Base-by-base conservation (phyloP, 1,284 basidiomycete genomes). In the Inonotus hispidus region DNA sequence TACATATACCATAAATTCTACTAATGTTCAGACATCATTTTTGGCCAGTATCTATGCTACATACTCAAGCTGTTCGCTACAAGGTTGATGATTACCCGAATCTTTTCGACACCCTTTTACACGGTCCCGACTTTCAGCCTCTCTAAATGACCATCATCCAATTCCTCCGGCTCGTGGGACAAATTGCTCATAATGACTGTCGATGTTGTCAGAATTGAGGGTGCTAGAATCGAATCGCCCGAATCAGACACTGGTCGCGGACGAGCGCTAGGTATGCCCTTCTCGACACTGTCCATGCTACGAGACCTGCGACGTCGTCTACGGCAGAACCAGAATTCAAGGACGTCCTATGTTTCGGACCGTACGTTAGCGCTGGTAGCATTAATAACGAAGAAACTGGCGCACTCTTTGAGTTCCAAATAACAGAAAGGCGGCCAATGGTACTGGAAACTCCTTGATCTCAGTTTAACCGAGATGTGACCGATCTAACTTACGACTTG, bases 321-420 rank as follows among this genome's bases (percentile, higher is more conserved):
- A 25, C 19, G 46, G 27, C 58, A 73, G 25, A 70, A 64, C 75
- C 75, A 77, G 11, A 69, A 67, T 10, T 67, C 55, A 37, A 75
- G 65, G 2, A 77, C 62, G 60, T 79, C 76, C 76, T 79, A n/a
- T 43, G 55, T 13, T 49, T 47, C 11, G 2, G 11, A 19, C 10
- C 19, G n/a, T 10, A 10, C 13, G 32, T 58, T 8, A 50, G 45
- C 16, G 6, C 35, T 19, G 14, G 10, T 57, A 27, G 21, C 29
- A 56, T n/a, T 43, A 21, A 43, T 37, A 11, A 35, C 13, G 10
- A 37, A 37, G n/a, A 10, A 35, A 10, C 10, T 11, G 11, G 53
- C 71, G 43, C 63, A 77, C 80, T 72, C 73, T 72, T 63, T 80
- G 79, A n/a, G 73, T 71, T 21, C 79, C 80, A 65, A 83, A 80